phyloP scores from a whole-genome alignment of 2,329 filamentous ascomycete species.

The Monosporascus sp. region DNA sequence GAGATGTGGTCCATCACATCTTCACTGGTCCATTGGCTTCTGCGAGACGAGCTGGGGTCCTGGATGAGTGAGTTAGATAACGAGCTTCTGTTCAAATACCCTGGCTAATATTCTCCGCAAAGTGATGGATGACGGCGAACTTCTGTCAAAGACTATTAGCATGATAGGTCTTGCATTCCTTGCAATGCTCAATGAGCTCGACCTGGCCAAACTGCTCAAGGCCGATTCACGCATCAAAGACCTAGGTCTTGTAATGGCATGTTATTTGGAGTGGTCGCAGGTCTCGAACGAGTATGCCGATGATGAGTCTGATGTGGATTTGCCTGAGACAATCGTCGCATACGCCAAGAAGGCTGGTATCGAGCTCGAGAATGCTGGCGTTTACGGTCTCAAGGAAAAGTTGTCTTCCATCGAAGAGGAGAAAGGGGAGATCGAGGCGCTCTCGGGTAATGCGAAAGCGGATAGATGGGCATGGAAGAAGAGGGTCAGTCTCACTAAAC shows the following conservation, averaged over 20 bases:
- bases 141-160: constrained; percentile 5
- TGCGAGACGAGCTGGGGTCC: constrained; percentile 7
- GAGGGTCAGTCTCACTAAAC: constrained; percentile 5
- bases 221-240: constrained; percentile 15
- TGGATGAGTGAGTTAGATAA: constrained; percentile 13
- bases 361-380: constrained; percentile 10
- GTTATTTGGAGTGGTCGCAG: constrained; percentile 12
- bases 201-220: constrained; percentile 12
- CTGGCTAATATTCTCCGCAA: neutral
- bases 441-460: constrained; percentile 8
- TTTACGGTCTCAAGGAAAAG: constrained; percentile 7
- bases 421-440: constrained; percentile 9
- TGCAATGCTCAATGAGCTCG: constrained; percentile 14
- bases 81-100: neutral
- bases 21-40: constrained; percentile 13
- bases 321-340: constrained; percentile 10
- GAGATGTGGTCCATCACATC: constrained; percentile 17
- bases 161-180: constrained; percentile 13
- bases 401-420: neutral
- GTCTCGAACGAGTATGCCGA: constrained; percentile 3
- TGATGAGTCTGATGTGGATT: constrained; percentile 5
- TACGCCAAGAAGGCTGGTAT: constrained; percentile 17
- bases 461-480: constrained; percentile 19
- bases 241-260: constrained; percentile 13
- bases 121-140: constrained; percentile 9